Percentiles rank a stretch among this genome's conserved stretches.
Evolutionary conservation across 2,329 filamentous ascomycete species (phyloP).

Genomic region (Sporothrix pallida): DNA sequence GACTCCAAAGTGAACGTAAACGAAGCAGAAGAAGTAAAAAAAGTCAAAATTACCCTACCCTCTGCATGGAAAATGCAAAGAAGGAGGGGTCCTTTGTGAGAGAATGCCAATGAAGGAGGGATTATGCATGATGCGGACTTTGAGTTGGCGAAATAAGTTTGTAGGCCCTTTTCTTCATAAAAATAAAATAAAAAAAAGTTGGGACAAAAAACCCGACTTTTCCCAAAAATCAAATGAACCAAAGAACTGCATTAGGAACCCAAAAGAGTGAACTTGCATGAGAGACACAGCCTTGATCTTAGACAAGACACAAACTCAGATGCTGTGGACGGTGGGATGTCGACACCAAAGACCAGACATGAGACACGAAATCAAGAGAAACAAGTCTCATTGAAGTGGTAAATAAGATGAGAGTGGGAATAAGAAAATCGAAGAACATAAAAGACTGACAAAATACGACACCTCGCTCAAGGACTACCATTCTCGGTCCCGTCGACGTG

Average conservation of each 20-base stretch:
- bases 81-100: not conserved
- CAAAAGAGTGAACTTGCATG: constrained; percentile 8
- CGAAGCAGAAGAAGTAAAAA: not conserved
- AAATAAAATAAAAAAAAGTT: too few relatives aligned
- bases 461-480: not conserved
- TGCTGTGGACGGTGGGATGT: constrained; percentile 6
- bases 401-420: not conserved
- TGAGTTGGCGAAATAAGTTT: not conserved
- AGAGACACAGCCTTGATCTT: constrained; percentile 22
- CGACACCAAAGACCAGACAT: not conserved
- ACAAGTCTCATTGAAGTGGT: not conserved
- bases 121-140: not conserved
- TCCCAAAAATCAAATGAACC: not conserved
- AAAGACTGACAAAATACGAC: not conserved
- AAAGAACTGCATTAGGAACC: not conserved
- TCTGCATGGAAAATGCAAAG: not conserved
- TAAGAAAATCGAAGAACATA: not conserved
- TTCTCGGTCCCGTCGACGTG: constrained; percentile 16
- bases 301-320: constrained; percentile 20
- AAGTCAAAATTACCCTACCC: constrained; percentile 1
- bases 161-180: too few relatives aligned
- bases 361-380: constrained; percentile 16
- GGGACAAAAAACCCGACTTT: not conserved
- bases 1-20: not conserved
- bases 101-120: not conserved